Base-by-base conservation (phyloP, 805 yeast genomes). In the Kodamaea restingae region DNA sequence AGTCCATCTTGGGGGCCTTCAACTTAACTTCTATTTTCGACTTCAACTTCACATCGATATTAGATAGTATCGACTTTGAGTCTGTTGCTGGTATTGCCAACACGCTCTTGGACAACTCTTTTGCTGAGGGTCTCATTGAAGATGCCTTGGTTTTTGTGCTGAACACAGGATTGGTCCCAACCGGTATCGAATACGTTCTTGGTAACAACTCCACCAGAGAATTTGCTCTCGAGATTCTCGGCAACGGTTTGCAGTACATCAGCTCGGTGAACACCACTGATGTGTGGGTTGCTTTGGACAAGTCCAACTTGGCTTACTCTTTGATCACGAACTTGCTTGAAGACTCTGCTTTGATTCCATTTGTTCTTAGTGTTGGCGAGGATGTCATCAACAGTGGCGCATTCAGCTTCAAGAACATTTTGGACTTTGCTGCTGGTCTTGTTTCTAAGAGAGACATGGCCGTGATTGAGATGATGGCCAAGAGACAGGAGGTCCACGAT, bases 11-110 rank as follows among this genome's bases (percentile, higher is more conserved):
- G 50, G 7, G 43, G 4, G 18, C 18, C 18, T 37, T 52, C 32
- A 47, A 52, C 40, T 45, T 50, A 15, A 33, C 50, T 4, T 39
- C 32, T 15, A 27, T 54, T 51, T 3, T 40, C 5, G 33, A 22
- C 18, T 37, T 52, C 32, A 47, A 52, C 40, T 42, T 50, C 18
- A 33, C 51, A 4, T 39, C 32, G 15, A 25, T 52, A 17, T 28
- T 51, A 14, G 33, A 38, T 6, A 30, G 35, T 15, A 41, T 51
- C 26, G 40, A 54, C 38, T 48, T 47, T 28, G 61, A 60, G 37
- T 43, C 47, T 10, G 52, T 58, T 41, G 63, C 66, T 9, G 66
- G 66, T 4, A 49, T 46, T 47, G 50, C 55, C 12, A 50, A 61
- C 39, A 43, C 53, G 18, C 39, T 61, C 17, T 51, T 61, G 38